Conservation (phyloP, 2,329 filamentous ascomycete genomes). For the Fusarium annulatum region DNA sequence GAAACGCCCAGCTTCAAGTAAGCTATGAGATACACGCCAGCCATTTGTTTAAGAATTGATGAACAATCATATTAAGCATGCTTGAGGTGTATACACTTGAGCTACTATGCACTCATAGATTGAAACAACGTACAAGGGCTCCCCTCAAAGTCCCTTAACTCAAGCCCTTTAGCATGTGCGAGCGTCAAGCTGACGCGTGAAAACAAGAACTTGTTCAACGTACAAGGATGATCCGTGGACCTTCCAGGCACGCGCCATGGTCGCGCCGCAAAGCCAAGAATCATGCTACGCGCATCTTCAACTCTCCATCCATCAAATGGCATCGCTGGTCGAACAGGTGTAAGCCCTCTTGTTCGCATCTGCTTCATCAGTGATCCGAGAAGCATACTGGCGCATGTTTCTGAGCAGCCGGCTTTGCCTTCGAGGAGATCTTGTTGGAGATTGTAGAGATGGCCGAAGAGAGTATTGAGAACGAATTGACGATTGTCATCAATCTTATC, state of each 20-base stretch:
- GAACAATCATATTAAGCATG: not conserved
- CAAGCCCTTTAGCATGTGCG: not conserved
- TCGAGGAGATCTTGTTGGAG: constrained; percentile 21
- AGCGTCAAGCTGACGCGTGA: constrained; percentile 10
- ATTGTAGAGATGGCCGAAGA: constrained; percentile 15
- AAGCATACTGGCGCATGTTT: constrained; percentile 23
- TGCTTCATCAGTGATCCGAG: constrained; percentile 19
- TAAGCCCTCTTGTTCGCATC: not conserved
- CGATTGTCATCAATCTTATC: constrained; percentile 21
- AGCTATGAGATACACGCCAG: too few species aligned
- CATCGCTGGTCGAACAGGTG: not conserved
- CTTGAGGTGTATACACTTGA: accelerated
- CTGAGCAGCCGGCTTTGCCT: constrained; percentile 16
- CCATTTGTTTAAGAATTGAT: too few species aligned
- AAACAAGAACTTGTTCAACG: not conserved
- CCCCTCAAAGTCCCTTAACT: constrained; percentile 5
- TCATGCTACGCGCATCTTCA: constrained; percentile 14
- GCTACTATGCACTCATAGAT: not conserved
- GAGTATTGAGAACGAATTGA: constrained; percentile 11
- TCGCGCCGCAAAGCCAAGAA: constrained; percentile 1
- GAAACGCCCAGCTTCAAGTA: not conserved
- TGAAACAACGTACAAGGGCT: not conserved
- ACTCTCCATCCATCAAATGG: constrained; percentile 27
- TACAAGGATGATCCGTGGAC: constrained; percentile 19
- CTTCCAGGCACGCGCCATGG: constrained; percentile 27